Evolutionary conservation across 371 early-diverging fungal species (phyloP).

Genomic region (Dinochytrium kinnereticum): DNA sequence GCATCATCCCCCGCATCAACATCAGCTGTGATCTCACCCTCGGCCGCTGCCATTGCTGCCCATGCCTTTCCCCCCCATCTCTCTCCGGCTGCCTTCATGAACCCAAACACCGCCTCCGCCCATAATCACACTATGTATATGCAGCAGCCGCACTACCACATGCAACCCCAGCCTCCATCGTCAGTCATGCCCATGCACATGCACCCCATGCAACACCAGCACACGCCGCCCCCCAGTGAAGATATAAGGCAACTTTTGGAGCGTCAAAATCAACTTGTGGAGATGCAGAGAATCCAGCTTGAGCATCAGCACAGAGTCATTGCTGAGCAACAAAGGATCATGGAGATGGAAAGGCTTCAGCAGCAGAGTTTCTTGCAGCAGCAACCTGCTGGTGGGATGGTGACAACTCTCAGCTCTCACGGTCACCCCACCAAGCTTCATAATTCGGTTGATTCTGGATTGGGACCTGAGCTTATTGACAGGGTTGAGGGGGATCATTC

Average conservation of each 20-base stretch:
- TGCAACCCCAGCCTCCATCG: background rate
- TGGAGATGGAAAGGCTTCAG: constrained; percentile 9
- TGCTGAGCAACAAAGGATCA: constrained; percentile 10
- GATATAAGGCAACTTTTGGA: background rate
- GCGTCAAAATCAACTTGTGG: constrained; percentile 3
- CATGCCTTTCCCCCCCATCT: background rate
- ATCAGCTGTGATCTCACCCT: background rate
- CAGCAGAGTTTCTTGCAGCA: background rate
- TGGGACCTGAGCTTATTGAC: constrained; percentile 1
- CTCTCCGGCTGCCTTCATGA: background rate
- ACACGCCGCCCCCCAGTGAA: background rate
- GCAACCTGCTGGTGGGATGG: background rate
- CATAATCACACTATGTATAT: no score
- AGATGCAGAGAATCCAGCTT: constrained; percentile 7
- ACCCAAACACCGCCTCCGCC: background rate
- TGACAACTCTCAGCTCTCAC: background rate
- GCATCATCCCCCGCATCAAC: background rate
- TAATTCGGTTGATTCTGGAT: constrained; percentile 3
- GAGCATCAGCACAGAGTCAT: constrained; percentile 8
- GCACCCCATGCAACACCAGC: background rate
- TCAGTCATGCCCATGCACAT: no score
- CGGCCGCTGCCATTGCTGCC: background rate
- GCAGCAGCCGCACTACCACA: no score
- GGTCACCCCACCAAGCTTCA: background rate
- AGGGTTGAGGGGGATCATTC: background rate